These are phyloP conservation scores for Stagonosporopsis tanaceti DNA, from an alignment of 2,329 filamentous ascomycete species.

Conservation along the genomic window DNA sequence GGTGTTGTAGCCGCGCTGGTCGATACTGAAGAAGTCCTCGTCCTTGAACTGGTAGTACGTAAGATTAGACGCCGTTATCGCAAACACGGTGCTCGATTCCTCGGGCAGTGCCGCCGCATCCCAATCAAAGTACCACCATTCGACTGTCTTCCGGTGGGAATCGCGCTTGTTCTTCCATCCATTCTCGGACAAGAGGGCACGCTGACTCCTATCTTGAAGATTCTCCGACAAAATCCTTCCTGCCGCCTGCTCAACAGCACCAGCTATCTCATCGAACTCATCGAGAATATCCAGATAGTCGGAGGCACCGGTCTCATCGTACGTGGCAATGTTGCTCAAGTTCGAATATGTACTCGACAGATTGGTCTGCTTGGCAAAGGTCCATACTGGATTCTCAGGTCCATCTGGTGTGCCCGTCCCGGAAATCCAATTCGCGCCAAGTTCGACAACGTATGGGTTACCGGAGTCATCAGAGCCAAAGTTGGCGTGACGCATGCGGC, in stretches of 20 bases:
- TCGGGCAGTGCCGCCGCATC: constrained; percentile 67
- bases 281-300: constrained; percentile 62
- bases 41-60: constrained; percentile 70
- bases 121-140: constrained; percentile 68
- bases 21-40: constrained; percentile 67
- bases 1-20: constrained; percentile 67
- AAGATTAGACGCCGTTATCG: constrained; percentile 64
- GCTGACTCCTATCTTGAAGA: constrained; percentile 67
- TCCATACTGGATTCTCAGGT: constrained; percentile 69
- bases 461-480: constrained; percentile 64
- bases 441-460: constrained; percentile 61
- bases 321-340: constrained; percentile 66
- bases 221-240: constrained; percentile 66
- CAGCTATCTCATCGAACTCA: constrained; percentile 59
- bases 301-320: constrained; percentile 63
- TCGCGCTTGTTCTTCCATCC: constrained; percentile 69
- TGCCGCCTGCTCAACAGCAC: constrained; percentile 59
- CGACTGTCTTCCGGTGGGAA: constrained; percentile 65
- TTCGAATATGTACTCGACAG: constrained; percentile 66
- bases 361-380: constrained; percentile 65
- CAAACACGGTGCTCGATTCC: constrained; percentile 63
- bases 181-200: constrained; percentile 62
- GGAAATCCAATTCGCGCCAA: constrained; percentile 73
- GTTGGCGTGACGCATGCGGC: constrained; percentile 64
- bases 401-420: constrained; percentile 50